phyloP scores from a whole-genome alignment of 1,139 yeast genomes.

The Eremothecium cymbalariae region DNA sequence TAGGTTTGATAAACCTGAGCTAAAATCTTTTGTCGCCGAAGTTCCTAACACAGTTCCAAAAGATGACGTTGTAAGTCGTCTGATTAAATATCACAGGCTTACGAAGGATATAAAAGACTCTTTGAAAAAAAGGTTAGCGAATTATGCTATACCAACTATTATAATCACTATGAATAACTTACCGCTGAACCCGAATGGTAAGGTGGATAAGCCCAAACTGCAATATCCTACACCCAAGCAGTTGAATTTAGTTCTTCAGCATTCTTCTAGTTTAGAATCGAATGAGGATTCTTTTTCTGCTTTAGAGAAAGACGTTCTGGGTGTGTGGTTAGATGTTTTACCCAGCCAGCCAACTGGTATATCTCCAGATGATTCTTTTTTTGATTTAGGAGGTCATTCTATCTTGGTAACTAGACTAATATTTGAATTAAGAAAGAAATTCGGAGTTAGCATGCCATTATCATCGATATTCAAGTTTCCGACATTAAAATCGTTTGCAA shows the following conservation, averaged over 20 bases:
- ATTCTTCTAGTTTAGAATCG: constrained; percentile 33
- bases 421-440: constrained; percentile 73
- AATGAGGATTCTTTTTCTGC: constrained; percentile 40
- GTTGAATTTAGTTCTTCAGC: constrained; percentile 40
- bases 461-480: constrained; percentile 88
- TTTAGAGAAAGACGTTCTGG: constrained; percentile 60
- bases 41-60: constrained; percentile 34
- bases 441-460: constrained; percentile 75
- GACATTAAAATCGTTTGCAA: constrained; percentile 70
- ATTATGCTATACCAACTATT: constrained; percentile 88
- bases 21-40: constrained; percentile 28
- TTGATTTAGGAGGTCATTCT: constrained; percentile 96
- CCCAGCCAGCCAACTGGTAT: constrained; percentile 79
- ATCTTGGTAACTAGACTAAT: constrained; percentile 96
- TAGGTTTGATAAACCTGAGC: constrained; percentile 47
- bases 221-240: constrained; percentile 93
- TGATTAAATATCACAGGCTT: constrained; percentile 66
- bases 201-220: constrained; percentile 92
- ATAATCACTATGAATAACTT: constrained; percentile 78
- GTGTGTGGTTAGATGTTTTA: constrained; percentile 76
- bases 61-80: constrained; percentile 72
- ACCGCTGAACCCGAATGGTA: constrained; percentile 97
- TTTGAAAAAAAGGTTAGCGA: constrained; percentile 81
- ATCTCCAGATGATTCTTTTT: constrained; percentile 77
- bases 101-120: constrained; percentile 74